These are phyloP conservation scores for Euphorbia celastroides DNA, from an alignment of 441 rosid genomes.

Conservation along the genomic window DNA sequence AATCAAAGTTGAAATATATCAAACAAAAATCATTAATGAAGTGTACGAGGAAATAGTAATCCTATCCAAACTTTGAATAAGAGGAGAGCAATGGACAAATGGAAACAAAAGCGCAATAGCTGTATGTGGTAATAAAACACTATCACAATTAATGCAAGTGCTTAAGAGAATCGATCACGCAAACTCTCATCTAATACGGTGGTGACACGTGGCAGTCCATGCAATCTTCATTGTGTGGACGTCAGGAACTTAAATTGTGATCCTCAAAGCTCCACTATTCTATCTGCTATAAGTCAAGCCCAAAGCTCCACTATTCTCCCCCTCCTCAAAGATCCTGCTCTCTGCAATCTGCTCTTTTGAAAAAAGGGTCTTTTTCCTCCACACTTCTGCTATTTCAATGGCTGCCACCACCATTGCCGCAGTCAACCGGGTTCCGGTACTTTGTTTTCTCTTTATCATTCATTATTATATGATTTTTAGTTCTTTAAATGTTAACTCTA, in stretches of 20 bases:
- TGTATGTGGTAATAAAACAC: conserved; percentile 30
- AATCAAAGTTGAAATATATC: no score
- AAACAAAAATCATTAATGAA: no score
- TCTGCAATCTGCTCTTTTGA: not conserved
- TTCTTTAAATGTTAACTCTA: no score
- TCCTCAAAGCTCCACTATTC: conserved; percentile 16
- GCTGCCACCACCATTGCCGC: conserved; percentile 78
- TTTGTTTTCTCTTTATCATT: not conserved
- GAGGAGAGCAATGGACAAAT: not conserved
- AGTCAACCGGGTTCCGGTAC: conserved; percentile 68
- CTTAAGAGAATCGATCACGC: not conserved
- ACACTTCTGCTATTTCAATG: conserved; percentile 25
- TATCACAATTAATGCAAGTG: no score
- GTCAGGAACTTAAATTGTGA: conserved; percentile 20
- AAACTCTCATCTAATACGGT: not conserved
- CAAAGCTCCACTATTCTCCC: not conserved
- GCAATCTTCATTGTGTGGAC: conserved; percentile 54
- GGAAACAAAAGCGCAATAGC: not conserved
- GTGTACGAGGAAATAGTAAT: no score
- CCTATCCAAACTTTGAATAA: not conserved
- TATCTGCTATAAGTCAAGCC: conserved; percentile 31
- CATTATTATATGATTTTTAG: no score
- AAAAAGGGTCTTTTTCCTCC: not conserved
- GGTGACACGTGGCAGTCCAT: conserved; percentile 35
- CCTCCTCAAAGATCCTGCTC: conserved; percentile 11